Percentiles rank a stretch among this genome's conserved stretches.
These are phyloP conservation scores for Boletus huronensis DNA, from an alignment of 768 basidiomycete species.

Conservation along the genomic window DNA sequence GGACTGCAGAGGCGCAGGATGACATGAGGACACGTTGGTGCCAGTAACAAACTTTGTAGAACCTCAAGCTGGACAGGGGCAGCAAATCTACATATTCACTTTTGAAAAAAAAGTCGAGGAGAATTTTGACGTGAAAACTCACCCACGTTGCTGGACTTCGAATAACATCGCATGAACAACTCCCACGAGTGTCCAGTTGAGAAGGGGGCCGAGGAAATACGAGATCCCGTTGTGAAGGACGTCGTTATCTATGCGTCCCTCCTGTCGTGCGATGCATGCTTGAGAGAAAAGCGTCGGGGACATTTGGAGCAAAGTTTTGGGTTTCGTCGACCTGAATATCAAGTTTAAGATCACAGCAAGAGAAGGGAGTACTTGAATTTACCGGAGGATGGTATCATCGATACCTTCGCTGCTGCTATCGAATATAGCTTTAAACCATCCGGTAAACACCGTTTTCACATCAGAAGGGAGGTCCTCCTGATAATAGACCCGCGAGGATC, in stretches of 20 bases:
- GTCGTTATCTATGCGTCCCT: conserved; percentile 62
- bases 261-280: conserved; percentile 48
- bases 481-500: conserved; percentile 43
- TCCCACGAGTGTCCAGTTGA: conserved; percentile 79
- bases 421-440: conserved; percentile 78
- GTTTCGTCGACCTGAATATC: conserved; percentile 60
- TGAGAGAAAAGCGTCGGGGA: conserved; percentile 63
- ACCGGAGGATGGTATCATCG: conserved; percentile 74
- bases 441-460: conserved; percentile 42
- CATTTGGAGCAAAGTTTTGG: conserved; percentile 62
- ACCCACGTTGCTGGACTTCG: conserved; percentile 60
- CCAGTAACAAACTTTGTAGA: conserved; percentile 62
- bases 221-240: conserved; percentile 70
- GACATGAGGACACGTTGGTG: conserved; percentile 59
- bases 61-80: conserved; percentile 57
- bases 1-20: conserved; percentile 64
- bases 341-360: not conserved
- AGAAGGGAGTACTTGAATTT: conserved; percentile 4
- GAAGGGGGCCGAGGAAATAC: conserved; percentile 68
- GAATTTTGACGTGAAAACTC: conserved; percentile 18
- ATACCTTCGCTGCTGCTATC: conserved; percentile 77
- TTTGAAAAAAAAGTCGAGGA: not conserved
- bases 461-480: conserved; percentile 41
- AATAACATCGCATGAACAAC: conserved; percentile 60
- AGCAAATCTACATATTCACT: conserved; percentile 37